Evolutionary conservation across 352 stramenopile genomes (phyloP), one percentile per base, ranked within the genome.

Genomic region (Plasmopara muralis): DNA sequence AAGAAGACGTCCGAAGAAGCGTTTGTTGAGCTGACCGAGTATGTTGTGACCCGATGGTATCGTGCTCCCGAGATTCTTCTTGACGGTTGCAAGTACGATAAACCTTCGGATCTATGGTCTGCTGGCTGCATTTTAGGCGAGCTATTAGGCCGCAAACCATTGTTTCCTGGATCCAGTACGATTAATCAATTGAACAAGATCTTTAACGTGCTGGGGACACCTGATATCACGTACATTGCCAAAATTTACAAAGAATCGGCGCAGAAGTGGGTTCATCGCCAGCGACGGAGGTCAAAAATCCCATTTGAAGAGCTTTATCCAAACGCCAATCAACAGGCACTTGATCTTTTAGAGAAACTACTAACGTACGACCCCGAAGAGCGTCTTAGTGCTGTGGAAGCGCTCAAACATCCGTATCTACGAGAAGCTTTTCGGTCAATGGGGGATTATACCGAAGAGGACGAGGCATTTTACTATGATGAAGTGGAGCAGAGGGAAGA

Each of bases 161-260:
- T 99, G 1, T 99, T 99, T 63, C 96, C 97, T 0, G 97, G 97
- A 18, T 90, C 71, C 15, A 95, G 74, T 53, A 98, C 98, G 49
- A 91, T 93, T 18, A 97, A 99, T 64, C 90, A 99, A 70, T 80
- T 99, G 0, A 88, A 93, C 66, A 98, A 98, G 58, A 97, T 98
- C 43, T 97, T 95, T 54, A 91, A 88, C 44, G 85, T 98, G 38
- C 68, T 98, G 7, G 93, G 93, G 0, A 92, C 87, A 3, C 94
- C 95, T 0, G 84, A 86, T 6, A 66, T 76, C 2, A 52, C 64
- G 5, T 89, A 83, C 59, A 73, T 86, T 7, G 49, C 67, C 0
- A 73, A 75, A 1, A 75, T 91, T 38, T 61, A 87, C 48, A 91
- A 90, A 60, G 68, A 85, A 9, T 68, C 74, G 0, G 78, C 77